Evolutionary conservation across 495 filamentous ascomycete species (phyloP).

Genomic region (Podospora sp.): DNA sequence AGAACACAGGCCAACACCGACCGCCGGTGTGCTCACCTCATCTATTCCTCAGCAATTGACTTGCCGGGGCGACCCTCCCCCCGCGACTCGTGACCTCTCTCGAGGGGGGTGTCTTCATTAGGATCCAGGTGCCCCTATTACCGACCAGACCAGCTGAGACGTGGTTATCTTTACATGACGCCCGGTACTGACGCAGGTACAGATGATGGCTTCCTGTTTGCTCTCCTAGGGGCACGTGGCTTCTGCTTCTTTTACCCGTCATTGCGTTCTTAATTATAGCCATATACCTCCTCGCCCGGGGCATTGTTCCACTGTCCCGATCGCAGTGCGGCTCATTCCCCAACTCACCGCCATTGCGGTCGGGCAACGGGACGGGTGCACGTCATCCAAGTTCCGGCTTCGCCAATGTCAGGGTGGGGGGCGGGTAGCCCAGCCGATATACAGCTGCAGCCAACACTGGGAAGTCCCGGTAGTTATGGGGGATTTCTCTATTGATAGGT

Average conservation of each 20-base stretch:
- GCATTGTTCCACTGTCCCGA: neutral
- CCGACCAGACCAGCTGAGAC: neutral
- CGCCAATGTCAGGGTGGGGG: neutral
- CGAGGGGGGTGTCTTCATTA: neutral
- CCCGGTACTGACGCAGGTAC: neutral
- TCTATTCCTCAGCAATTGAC: neutral
- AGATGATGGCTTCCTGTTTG: conserved; percentile 1
- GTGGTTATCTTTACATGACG: neutral
- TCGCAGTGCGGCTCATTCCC: conserved; percentile 6
- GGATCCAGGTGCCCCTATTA: neutral
- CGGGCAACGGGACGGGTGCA: conserved; percentile 3
- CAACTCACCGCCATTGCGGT: neutral
- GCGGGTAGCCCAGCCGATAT: conserved; percentile 4
- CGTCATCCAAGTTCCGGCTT: neutral
- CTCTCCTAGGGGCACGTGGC: neutral
- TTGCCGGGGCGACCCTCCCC: neutral
- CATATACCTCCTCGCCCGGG: conserved; percentile 1
- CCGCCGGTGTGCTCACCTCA: neutral
- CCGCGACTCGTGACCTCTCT: neutral
- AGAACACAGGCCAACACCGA: neutral
- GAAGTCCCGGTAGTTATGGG: neutral
- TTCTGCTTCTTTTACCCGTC: neutral
- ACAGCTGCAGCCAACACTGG: neutral
- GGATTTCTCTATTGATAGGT: neutral
- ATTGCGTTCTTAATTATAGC: neutral